These are phyloP conservation scores for Ophiocordyceps camponoti-leonardi DNA, from an alignment of 2,329 filamentous ascomycete species.

Conservation along the genomic window DNA sequence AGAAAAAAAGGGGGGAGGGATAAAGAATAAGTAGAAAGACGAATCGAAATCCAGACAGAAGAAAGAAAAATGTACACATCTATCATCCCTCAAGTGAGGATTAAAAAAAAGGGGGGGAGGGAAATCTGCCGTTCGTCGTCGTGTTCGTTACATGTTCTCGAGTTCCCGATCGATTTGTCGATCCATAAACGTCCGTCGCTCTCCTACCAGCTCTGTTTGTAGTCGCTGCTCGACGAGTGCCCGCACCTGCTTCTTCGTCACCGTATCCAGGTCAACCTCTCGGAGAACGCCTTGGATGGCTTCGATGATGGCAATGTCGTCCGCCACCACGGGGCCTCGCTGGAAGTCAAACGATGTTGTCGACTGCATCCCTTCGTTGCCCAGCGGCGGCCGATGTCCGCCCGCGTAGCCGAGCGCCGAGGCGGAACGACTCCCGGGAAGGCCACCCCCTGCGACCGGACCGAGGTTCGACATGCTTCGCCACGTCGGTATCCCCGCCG, in stretches of 20 bases:
- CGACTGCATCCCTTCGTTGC: conserved; percentile 28
- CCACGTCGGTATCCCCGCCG: conserved; percentile 42
- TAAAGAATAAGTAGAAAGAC: background rate
- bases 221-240: conserved; percentile 85
- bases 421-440: conserved; percentile 19
- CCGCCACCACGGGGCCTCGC: conserved; percentile 45
- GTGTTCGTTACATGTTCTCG: conserved; percentile 59
- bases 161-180: conserved; percentile 84
- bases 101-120: too few species aligned
- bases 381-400: conserved; percentile 28
- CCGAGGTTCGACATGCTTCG: conserved; percentile 30
- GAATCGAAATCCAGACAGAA: background rate
- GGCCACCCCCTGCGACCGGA: conserved; percentile 23
- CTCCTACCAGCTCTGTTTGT: conserved; percentile 74
- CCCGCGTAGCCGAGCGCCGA: conserved; percentile 29
- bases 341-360: conserved; percentile 44
- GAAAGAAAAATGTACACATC: conserved; percentile 1
- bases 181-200: conserved; percentile 80
- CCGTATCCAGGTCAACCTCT: conserved; percentile 88
- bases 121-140: background rate
- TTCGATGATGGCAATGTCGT: conserved; percentile 65
- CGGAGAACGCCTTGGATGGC: conserved; percentile 67
- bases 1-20: too few species aligned
- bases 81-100: background rate
- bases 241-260: conserved; percentile 94